Evolutionary conservation across 2,329 filamentous ascomycete genomes (phyloP), one percentile per base, ranked within the genome.

Genomic region (Apiospora marii): DNA sequence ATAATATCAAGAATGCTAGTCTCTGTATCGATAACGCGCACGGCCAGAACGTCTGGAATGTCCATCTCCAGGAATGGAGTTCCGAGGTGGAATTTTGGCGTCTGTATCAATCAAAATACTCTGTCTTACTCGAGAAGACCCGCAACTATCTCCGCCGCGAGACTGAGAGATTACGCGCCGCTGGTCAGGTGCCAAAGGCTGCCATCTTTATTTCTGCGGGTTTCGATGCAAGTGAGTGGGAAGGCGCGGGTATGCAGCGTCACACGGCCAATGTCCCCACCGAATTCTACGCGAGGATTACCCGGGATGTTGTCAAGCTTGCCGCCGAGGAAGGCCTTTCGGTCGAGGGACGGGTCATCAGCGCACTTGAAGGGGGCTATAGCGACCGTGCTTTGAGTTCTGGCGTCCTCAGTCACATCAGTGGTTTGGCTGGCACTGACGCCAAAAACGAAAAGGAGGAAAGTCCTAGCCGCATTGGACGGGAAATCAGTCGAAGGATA

Each of bases 181-280:
- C 88, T 69, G 88, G 90, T 51, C 87, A 91, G 46, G 85, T 85
- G 34, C 93, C 95, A 4, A 96, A 92, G 78, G 94, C 93, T 1
- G 96, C 94, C 46, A 95, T 99, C 67, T 99, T 99, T 83, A 85
- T 99, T 69, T 98, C 96, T 67, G 95, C 96, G 2, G 97, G 96
- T 0, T 99, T 99, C 76, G 96, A 99, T 83, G 96, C 96, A 3
- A 98, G 95, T 79, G 95, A 99, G 80, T 97, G 94, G 91, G 96
- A 99, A 81, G 92, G 93, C 24, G 87, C 89, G 4, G 94, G 94
- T 3, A 99, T 99, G 96, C 96, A 99, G 82, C 90, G 96, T 67
- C 96, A 99, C 82, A 92, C 93, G 72, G 95, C 98, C 78, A 98
- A 98, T 79, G 96, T 99, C 2, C 96, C 96, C 0, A 99, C 96